Evolutionary conservation across 1,139 yeast species (phyloP), one percentile per base, ranked within the genome.

Genomic region (Blastobotrys apis): DNA sequence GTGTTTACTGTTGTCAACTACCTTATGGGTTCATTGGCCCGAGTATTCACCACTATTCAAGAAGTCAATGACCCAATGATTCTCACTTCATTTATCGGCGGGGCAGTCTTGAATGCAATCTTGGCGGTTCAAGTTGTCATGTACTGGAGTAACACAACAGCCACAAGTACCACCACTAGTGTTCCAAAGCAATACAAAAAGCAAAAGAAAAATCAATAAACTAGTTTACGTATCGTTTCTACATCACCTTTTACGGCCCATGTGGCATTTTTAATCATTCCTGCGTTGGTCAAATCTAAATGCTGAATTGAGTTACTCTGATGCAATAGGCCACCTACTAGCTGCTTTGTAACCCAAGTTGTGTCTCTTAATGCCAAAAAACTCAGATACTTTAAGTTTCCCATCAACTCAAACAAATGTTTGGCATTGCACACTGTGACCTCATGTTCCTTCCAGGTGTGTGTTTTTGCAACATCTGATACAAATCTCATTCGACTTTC

Each of bases 41-140:
- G 85, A 46, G 77, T 79, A 13, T 77, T 74, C 57, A 80, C 85
- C 30, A 75, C 82, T 1, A 44, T 73, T 34, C 74, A 71, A 50
- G 71, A 68, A 33, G 67, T 66, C 29, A 55, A 59, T 25, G 72
- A 68, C 41, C 58, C 58, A 12, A 40, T 64, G 43, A 58, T 69
- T 29, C 49, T 69, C 33, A 47, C 54, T 20, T 68, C 69, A 0
- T 65, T 61, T 47, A 44, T 57, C 20, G 60, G 60, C 5, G 63
- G 65, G 33, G 64, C 66, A 2, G 52, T 59, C 1, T 55, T 69
- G 40, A 69, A 69, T 45, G 47, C 56, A 17, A 49, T 68, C 8
- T 53, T 69, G 31, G 67, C 62, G 33, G 38, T 59, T 12, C 72
- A 69, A 51, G 60, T 69, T 46, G 36, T 67, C 20, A 16, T 55